Evolutionary conservation across 2,329 filamentous ascomycete genomes (phyloP).

Genomic region (Curvularia lunata): DNA sequence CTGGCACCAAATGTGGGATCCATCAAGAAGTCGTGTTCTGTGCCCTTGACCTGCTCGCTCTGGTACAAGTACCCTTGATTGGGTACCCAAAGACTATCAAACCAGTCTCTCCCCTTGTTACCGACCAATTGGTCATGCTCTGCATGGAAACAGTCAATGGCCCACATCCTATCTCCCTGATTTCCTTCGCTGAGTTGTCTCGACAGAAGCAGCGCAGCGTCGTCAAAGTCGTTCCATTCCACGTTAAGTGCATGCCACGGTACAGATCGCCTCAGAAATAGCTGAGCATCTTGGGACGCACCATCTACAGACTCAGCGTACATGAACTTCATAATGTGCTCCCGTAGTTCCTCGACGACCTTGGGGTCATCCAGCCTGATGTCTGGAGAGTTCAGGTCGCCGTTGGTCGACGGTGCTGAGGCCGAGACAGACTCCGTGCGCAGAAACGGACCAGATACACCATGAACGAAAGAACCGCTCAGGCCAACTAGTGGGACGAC

Average conservation of each 20-base stretch:
- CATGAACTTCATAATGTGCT: constrained; percentile 29
- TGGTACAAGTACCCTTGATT: constrained; percentile 26
- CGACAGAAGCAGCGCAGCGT: constrained; percentile 32
- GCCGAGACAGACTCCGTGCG: constrained; percentile 14
- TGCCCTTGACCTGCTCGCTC: constrained; percentile 25
- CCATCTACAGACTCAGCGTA: constrained; percentile 39
- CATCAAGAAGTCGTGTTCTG: constrained; percentile 38
- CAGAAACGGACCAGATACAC: constrained; percentile 18
- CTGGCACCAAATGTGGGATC: constrained; percentile 36
- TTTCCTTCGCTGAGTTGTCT: constrained; percentile 26
- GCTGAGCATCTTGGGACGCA: constrained; percentile 34
- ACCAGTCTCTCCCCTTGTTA: constrained; percentile 37
- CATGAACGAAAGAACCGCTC: constrained; percentile 27
- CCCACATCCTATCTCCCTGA: constrained; percentile 22
- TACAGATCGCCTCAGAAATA: constrained; percentile 33
- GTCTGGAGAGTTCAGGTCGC: background rate
- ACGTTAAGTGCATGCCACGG: constrained; percentile 29
- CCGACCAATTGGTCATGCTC: constrained; percentile 38
- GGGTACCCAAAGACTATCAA: constrained; percentile 34
- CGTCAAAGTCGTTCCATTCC: constrained; percentile 36
- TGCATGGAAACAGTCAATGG: constrained; percentile 38
- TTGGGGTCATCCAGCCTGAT: constrained; percentile 24
- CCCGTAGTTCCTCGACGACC: constrained; percentile 33
- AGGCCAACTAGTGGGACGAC: constrained; percentile 31
- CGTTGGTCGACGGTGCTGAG: constrained; percentile 15